Base-by-base conservation (phyloP, 2,329 filamentous ascomycete genomes). In the Epichloe elymi region DNA sequence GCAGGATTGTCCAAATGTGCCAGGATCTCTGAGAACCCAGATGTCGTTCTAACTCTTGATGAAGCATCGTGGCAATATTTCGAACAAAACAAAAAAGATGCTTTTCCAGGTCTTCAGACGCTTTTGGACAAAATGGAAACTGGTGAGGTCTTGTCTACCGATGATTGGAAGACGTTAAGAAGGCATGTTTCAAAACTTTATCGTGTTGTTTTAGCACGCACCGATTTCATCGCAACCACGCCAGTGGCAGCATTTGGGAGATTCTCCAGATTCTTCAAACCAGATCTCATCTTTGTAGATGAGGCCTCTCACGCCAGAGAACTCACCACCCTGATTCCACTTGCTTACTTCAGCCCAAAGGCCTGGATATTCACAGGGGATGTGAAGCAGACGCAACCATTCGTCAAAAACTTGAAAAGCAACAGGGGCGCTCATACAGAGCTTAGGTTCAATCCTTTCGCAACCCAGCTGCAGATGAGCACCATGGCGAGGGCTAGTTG, bases 281-380 rank as follows among this genome's bases (percentile, higher is more conserved):
- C 88, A 0, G 86, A 93, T 58, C 82, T 95, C 56, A 80, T 93
- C 0, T 90, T 95, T 61, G 86, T 94, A 55, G 88, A 90, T 42
- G 88, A 94, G 63, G 68, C 70, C 0, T 68, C 71, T 0, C 72
- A 75, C 43, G 70, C 70, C 0, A 60, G 72, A 15, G 72, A 75
- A 55, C 59, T 74, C 0, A 73, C 72, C 0, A 69, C 68, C 0
- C 56, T 75, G 17, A 73, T 75, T 1, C 63, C 72, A 0, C 59
- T 75, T 19, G 70, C 71, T 0, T 69, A 65, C 30, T 74, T 68
- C 45, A 61, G 64, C 2, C 71, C 72, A 0, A 53, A 64, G 2
- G 67, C 63, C 0, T 74, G 71, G 70, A 69, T 75, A 2, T 67
- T 73, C 44, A 70, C 69, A 0, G 72, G 72, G 1, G 72, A 72